Evolutionary conservation across 2,329 filamentous ascomycete genomes (phyloP).

Genomic region (Xylariomycetidae sp.): DNA sequence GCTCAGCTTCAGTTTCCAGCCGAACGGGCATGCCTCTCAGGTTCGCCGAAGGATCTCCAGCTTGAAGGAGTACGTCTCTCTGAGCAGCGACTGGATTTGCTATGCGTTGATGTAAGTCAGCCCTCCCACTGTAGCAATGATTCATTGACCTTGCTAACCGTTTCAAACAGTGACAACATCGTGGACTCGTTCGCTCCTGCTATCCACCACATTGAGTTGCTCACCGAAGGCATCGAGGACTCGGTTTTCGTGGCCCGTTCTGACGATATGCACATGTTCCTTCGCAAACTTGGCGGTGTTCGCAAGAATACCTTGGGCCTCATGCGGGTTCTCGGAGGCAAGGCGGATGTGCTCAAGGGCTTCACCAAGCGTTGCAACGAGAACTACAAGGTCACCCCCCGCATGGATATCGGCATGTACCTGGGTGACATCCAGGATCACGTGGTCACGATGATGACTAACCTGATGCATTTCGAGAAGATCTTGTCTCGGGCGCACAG

Average conservation of each 20-base stretch:
- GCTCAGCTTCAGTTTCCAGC: conserved; percentile 86
- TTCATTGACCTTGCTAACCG: conserved; percentile 16
- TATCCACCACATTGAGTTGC: conserved; percentile 78
- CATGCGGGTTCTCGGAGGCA: conserved; percentile 87
- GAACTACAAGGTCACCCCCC: conserved; percentile 89
- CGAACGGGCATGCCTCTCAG: conserved; percentile 79
- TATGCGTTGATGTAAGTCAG: conserved; percentile 83
- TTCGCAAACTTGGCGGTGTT: conserved; percentile 81
- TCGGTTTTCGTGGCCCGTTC: conserved; percentile 87
- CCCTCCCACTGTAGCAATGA: not conserved
- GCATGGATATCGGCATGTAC: conserved; percentile 94
- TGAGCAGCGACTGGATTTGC: conserved; percentile 98
- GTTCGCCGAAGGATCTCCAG: conserved; percentile 89
- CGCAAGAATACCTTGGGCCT: conserved; percentile 94
- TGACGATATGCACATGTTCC: conserved; percentile 81
- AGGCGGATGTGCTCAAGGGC: conserved; percentile 95
- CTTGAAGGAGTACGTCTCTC: conserved; percentile 87
- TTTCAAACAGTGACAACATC: conserved; percentile 70
- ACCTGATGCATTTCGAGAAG: conserved; percentile 92
- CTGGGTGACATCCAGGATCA: conserved; percentile 98
- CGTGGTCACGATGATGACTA: conserved; percentile 98
- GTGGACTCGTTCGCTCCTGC: conserved; percentile 92
- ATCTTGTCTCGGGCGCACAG: conserved; percentile 90
- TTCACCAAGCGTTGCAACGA: conserved; percentile 99
- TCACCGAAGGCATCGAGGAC: conserved; percentile 91